Evolutionary conservation across 257 asterid species (phyloP), one percentile per base, ranked within the genome.

Genomic region (Voacanga thouarsii): DNA sequence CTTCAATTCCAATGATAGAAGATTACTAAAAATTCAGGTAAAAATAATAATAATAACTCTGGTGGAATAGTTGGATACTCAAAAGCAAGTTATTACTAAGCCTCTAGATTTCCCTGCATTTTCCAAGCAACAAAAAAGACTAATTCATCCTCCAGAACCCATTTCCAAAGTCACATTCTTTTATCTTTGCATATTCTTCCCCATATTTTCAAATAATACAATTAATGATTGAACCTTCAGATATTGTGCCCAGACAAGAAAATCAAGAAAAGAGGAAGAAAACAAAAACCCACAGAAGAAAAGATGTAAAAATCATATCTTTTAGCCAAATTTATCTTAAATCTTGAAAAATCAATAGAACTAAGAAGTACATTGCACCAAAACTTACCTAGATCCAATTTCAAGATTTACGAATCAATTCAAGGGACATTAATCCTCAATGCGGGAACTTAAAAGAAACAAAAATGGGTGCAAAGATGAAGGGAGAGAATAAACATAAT

Each of bases 321-420:
- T n/a, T 63, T 14, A 73, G 39, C 10, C 24, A 23, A 60, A 70
- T 79, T 72, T 63, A 5, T 39, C 70, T 51, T 51, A 76, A 63
- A 63, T 47, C 72, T 47, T 24, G 18, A 77, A 63, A 64, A 7
- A 30, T 24, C 56, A 14, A 47, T 9, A 6, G 12, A 70, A 28
- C 39, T 12, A 33, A 5, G 50, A 15, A 24, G 43, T 9, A 53
- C 30, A 55, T 18, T 77, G 59, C 30, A 64, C 41, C 63, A 64
- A 26, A 73, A 41, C 24, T 11, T 39, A 53, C 74, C 64, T 1
- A 72, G 82, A 79, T 49, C 74, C 78, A 61, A 50, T 55, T 72
- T 72, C 74, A 79, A 37, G 19, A 79, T 33, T 61, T 30, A 44
- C 56, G 51, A 14, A 43, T 18, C 33, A 64, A 67, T 33, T 53